Evolutionary conservation across 2,329 filamentous ascomycete genomes (phyloP).

Genomic region (Orbilia oligospora): DNA sequence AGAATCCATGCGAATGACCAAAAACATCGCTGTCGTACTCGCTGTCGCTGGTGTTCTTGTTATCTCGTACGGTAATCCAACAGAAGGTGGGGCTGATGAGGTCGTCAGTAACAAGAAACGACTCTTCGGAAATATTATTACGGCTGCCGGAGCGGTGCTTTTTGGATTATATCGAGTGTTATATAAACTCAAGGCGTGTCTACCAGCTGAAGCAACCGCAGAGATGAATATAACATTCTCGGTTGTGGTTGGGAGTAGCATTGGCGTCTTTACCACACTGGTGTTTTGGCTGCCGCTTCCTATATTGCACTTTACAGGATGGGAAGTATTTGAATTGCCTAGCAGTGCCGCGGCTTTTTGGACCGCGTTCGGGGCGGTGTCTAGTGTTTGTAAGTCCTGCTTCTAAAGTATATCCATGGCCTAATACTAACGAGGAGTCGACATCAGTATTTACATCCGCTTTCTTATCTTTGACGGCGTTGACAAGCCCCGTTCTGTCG

Average conservation of each 20-base stretch:
- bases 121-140: conserved; percentile 48
- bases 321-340: conserved; percentile 41
- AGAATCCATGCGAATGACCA: conserved; percentile 54
- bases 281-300: conserved; percentile 59
- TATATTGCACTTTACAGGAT: conserved; percentile 40
- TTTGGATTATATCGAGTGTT: conserved; percentile 53
- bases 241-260: conserved; percentile 49
- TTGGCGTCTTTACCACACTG: conserved; percentile 50
- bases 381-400: conserved; percentile 41
- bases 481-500: conserved; percentile 53
- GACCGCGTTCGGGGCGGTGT: conserved; percentile 37
- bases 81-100: conserved; percentile 23
- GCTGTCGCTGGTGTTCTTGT: conserved; percentile 48
- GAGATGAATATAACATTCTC: conserved; percentile 58
- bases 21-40: conserved; percentile 45
- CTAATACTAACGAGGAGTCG: conserved; percentile 4
- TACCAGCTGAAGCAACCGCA: conserved; percentile 47
- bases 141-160: conserved; percentile 46
- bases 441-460: conserved; percentile 39
- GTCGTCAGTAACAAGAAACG: conserved; percentile 31
- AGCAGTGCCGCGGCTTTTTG: conserved; percentile 41
- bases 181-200: conserved; percentile 54
- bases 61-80: conserved; percentile 54
- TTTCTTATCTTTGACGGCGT: conserved; percentile 52
- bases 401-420: background rate